Percentiles rank a stretch among this genome's conserved stretches.
Conservation (phyloP, 1,284 basidiomycete species). For the Quambalaria eucalypti region DNA sequence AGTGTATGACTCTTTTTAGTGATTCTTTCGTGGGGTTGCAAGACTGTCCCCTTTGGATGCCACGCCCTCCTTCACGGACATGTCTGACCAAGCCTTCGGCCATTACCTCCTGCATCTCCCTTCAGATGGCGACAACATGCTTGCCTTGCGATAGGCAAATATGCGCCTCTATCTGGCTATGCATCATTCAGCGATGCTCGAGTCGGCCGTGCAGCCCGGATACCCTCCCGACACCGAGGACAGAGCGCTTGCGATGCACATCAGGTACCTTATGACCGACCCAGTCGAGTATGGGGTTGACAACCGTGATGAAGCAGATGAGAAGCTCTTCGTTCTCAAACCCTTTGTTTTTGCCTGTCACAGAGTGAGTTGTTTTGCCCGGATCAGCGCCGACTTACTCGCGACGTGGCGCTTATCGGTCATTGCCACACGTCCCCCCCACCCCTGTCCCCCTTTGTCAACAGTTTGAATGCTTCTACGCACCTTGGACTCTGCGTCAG, state of each 20-base stretch:
- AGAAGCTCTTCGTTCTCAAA: slow-evolving; percentile 52
- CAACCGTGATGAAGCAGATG: slow-evolving; percentile 49
- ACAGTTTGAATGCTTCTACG: slow-evolving; percentile 52
- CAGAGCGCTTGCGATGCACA: slow-evolving; percentile 50
- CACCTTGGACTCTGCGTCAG: slow-evolving; percentile 50
- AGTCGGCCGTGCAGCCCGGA: slow-evolving; percentile 43
- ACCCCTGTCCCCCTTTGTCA: neutral
- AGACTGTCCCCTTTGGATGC: neutral
- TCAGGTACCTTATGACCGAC: slow-evolving; percentile 49
- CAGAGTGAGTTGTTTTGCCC: slow-evolving; percentile 43
- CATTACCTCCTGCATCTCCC: neutral
- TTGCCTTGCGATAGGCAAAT: slow-evolving; percentile 25
- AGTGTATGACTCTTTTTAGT: neutral
- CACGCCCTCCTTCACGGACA: neutral
- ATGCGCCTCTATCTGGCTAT: slow-evolving; percentile 25
- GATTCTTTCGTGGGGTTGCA: neutral
- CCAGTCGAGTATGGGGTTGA: slow-evolving; percentile 41
- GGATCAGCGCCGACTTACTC: neutral
- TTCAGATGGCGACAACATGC: slow-evolving; percentile 28
- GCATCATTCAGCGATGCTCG: slow-evolving; percentile 45
- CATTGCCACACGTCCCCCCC: no score
- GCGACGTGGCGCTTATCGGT: neutral
- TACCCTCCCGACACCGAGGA: slow-evolving; percentile 48
- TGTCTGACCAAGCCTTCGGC: neutral
- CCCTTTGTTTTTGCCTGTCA: slow-evolving; percentile 54